These are phyloP conservation scores for Colletotrichum scovillei DNA, from an alignment of 2,329 filamentous ascomycete genomes.

Conservation along the genomic window DNA sequence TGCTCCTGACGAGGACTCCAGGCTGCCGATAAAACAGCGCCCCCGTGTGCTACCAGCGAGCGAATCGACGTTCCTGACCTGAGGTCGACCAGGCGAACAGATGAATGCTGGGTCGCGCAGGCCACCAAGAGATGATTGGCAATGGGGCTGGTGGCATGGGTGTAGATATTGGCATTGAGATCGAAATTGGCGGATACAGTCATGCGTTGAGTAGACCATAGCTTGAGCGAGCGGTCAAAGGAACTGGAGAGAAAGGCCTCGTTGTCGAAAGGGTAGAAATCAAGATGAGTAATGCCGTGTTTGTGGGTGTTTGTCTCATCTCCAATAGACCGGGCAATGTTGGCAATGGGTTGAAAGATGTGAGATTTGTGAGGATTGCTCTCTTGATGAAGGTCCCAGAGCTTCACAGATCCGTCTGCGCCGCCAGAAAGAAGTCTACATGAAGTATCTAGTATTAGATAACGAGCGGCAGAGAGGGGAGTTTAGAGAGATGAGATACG, in stretches of 20 bases:
- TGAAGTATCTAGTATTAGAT: neutral
- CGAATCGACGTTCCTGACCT: slow-evolving; percentile 83
- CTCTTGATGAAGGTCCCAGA: slow-evolving; percentile 85
- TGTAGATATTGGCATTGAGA: slow-evolving; percentile 76
- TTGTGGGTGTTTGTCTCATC: slow-evolving; percentile 60
- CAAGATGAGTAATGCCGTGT: slow-evolving; percentile 80
- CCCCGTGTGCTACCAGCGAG: slow-evolving; percentile 75
- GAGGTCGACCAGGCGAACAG: slow-evolving; percentile 87
- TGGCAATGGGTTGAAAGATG: slow-evolving; percentile 65
- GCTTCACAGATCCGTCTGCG: slow-evolving; percentile 82
- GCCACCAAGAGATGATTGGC: slow-evolving; percentile 83
- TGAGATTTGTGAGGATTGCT: slow-evolving; percentile 55
- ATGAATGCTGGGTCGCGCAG: slow-evolving; percentile 86
- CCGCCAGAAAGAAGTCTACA: slow-evolving; percentile 83
- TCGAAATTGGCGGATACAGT: slow-evolving; percentile 73
- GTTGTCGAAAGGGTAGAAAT: slow-evolving; percentile 83
- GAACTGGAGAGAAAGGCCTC: slow-evolving; percentile 81
- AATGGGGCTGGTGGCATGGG: slow-evolving; percentile 81
- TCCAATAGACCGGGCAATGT: slow-evolving; percentile 56
- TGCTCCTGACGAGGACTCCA: slow-evolving; percentile 89
- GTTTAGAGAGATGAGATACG: slow-evolving; percentile 38
- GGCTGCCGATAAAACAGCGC: slow-evolving; percentile 74
- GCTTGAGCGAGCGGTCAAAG: slow-evolving; percentile 81
- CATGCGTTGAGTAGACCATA: slow-evolving; percentile 76
- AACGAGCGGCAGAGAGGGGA: neutral